Evolutionary conservation across 139 green algal genomes (phyloP).

Genomic region (Trebouxia sp.): DNA sequence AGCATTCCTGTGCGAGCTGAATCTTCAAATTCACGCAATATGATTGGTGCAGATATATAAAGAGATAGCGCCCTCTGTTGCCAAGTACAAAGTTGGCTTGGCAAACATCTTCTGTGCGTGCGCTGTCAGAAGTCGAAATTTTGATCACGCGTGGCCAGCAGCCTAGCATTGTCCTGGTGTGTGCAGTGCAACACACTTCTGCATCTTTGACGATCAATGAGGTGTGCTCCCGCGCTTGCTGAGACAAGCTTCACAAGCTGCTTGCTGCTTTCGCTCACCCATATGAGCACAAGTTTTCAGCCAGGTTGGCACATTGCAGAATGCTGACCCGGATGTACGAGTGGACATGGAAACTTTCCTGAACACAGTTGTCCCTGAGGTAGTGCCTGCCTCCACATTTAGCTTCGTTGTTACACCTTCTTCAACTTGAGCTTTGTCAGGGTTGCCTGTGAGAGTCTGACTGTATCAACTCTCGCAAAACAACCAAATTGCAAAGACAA

Average conservation of each 20-base stretch:
- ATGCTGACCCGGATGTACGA: conserved; percentile 67
- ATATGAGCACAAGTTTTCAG: too few species aligned
- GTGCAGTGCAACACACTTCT: conserved; percentile 66
- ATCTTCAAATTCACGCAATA: background rate
- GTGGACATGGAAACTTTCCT: conserved; percentile 75
- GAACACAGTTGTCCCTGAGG: conserved; percentile 64
- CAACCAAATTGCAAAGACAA: too few species aligned
- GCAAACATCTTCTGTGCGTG: conserved; percentile 57
- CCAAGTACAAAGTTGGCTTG: conserved; percentile 43
- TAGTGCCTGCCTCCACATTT: too few species aligned
- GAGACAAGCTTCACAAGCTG: background rate
- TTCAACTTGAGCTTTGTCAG: too few species aligned
- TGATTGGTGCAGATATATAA: conserved; percentile 44
- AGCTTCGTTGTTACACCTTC: too few species aligned
- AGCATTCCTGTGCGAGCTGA: background rate
- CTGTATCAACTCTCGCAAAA: too few species aligned
- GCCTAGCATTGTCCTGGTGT: too few species aligned
- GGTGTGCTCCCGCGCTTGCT: conserved; percentile 31
- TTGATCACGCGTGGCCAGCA: too few species aligned
- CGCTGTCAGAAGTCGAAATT: too few species aligned
- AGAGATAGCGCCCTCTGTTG: conserved; percentile 35
- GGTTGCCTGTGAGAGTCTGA: too few species aligned
- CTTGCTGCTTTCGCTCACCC: too few species aligned
- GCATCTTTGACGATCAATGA: conserved; percentile 75
- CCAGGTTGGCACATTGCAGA: conserved; percentile 49